Evolutionary conservation across 1,139 yeast species (phyloP).

Genomic region (Spathaspora sp.): DNA sequence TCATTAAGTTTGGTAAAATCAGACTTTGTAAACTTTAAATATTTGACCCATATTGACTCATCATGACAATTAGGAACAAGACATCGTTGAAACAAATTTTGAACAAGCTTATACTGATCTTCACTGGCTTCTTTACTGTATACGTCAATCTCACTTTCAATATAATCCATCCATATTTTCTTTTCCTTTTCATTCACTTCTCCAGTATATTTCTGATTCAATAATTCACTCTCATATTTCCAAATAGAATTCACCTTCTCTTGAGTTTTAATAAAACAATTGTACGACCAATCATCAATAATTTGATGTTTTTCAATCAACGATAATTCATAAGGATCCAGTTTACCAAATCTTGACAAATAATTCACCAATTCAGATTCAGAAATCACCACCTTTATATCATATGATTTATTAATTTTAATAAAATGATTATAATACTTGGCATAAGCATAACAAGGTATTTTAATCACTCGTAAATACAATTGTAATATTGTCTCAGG

Average conservation of each 20-base stretch:
- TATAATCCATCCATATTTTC: conserved; percentile 51
- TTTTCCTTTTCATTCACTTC: conserved; percentile 31
- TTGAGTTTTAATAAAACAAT: conserved; percentile 48
- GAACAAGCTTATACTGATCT: conserved; percentile 14
- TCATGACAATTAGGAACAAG: conserved; percentile 56
- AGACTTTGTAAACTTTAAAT: conserved; percentile 39
- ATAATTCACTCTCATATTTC: conserved; percentile 57
- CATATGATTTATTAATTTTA: conserved; percentile 38
- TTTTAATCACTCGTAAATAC: conserved; percentile 41
- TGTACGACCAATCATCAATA: conserved; percentile 43
- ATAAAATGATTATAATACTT: conserved; percentile 55
- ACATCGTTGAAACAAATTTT: conserved; percentile 57
- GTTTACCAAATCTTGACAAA: conserved; percentile 22
- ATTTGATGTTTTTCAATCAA: conserved; percentile 35
- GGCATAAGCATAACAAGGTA: conserved; percentile 73
- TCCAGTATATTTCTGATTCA: conserved; percentile 42
- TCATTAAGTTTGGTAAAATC: conserved; percentile 20
- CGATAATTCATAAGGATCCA: conserved; percentile 23
- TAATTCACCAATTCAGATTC: conserved; percentile 16
- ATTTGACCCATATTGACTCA: conserved; percentile 57
- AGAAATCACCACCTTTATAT: conserved; percentile 17
- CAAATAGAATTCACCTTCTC: conserved; percentile 53
- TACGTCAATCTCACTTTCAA: conserved; percentile 18
- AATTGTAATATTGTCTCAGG: conserved; percentile 20
- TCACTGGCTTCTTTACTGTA: conserved; percentile 1